A percentile compares a stretch with the other conserved stretches of the same genome.
Conservation (phyloP, 2,329 filamentous ascomycete species). For the Claviceps capensis region DNA sequence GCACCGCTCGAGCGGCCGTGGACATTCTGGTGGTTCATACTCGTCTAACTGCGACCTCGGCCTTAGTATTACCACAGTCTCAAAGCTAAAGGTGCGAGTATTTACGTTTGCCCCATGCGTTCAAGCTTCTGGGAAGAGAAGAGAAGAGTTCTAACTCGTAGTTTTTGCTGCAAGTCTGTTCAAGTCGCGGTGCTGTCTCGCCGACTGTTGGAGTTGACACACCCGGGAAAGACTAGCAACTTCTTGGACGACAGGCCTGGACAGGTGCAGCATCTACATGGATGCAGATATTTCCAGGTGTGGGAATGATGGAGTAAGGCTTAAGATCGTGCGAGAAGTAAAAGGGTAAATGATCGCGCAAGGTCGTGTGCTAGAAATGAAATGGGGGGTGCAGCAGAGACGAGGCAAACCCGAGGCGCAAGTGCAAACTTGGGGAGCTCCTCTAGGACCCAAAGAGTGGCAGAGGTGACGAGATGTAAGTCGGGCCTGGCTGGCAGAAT, state of each 20-base stretch:
- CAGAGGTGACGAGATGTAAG: slow-evolving; percentile 22
- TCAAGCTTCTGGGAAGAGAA: background rate
- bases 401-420: slow-evolving; percentile 6
- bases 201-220: background rate
- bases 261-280: slow-evolving; percentile 22
- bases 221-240: slow-evolving; percentile 18
- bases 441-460: slow-evolving; percentile 12
- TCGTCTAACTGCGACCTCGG: slow-evolving; percentile 9
- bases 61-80: slow-evolving; percentile 1
- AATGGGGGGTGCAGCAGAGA: slow-evolving; percentile 1
- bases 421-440: slow-evolving; percentile 24
- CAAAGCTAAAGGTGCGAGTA: background rate
- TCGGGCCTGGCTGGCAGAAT: slow-evolving; percentile 12
- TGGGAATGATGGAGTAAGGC: background rate
- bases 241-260: slow-evolving; percentile 17
- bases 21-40: slow-evolving; percentile 34
- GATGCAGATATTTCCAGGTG: slow-evolving; percentile 12
- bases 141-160: background rate
- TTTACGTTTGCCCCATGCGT: background rate
- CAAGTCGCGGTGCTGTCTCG: background rate
- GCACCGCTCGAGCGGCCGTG: slow-evolving; percentile 25
- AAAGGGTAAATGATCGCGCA: background rate
- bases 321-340: background rate
- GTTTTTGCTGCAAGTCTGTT: background rate
- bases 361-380: background rate